Base-by-base conservation (phyloP, 2,329 filamentous ascomycete genomes). In the Endoconidiophora polonica region DNA sequence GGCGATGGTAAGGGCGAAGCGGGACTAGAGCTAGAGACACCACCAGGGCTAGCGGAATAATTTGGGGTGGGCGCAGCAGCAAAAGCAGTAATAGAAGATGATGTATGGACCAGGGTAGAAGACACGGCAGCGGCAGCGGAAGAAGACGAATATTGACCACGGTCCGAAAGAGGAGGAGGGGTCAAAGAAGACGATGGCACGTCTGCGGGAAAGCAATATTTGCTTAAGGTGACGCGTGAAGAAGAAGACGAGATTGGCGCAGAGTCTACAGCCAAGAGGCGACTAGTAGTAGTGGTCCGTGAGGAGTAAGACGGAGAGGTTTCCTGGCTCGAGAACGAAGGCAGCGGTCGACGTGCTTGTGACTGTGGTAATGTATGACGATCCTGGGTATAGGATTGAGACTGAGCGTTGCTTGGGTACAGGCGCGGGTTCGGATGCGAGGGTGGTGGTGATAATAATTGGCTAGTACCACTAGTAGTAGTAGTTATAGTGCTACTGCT, bases 231-330 rank as follows among this genome's bases (percentile, higher is more conserved):
- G 29, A 49, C 40, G 40, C 39, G 39, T 38, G 47, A 44, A 38
- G 39, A 43, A 7, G 24, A 48, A 3, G 46, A 41, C 9, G 43
- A 41, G 20, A 43, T 18, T 20, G 26, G 40, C 7, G 33, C 36
- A 23, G 43, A 44, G 33, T 36, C 23, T 29, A 44, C 24, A 26
- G 26, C 18, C 33, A 23, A 24, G 29, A 23, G 46, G 36, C 46
- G 36, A 36, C 23, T 45, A 33, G 43, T 26, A 12, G 26, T 45
- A 33, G 43, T 26, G 24, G 26, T 33, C 20, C 24, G 43, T 29
- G 20, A 33, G 12, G 26, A 33, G 26, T 9, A 33, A 33, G 26
- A 33, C 26, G 91, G 26, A 33, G 26, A 33, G 26, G 26, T 33
- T 33, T 33, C 26, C 26, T 33, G 26, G 5, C 26, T 33, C 26